These are phyloP conservation scores for Ustilago tritici DNA, from an alignment of 1,284 basidiomycete genomes.

Conservation along the genomic window DNA sequence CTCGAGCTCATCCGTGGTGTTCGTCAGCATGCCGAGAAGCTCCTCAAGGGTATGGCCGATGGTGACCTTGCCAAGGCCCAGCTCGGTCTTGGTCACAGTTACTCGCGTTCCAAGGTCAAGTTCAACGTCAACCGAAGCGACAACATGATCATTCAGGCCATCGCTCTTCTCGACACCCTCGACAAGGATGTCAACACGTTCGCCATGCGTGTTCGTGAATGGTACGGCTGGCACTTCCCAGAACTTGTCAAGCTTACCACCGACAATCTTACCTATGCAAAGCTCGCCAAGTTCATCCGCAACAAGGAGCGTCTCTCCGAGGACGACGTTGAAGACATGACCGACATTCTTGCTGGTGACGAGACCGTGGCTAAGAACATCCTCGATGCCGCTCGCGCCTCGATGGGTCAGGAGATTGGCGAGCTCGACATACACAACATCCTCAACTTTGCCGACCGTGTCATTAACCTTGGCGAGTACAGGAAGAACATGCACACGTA, in stretches of 20 bases:
- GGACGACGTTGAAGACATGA: slow-evolving; percentile 81
- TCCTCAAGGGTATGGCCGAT: slow-evolving; percentile 85
- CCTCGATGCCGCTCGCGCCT: slow-evolving; percentile 90
- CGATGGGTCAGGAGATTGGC: slow-evolving; percentile 93
- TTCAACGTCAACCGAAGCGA: slow-evolving; percentile 99
- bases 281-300: slow-evolving; percentile 86
- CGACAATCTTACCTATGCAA: slow-evolving; percentile 96
- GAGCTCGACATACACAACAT: slow-evolving; percentile 98
- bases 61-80: slow-evolving; percentile 88
- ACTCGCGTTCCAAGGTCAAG: slow-evolving; percentile 92
- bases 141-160: slow-evolving; percentile 99
- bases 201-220: slow-evolving; percentile 96
- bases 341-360: slow-evolving; percentile 87
- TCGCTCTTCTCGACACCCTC: slow-evolving; percentile 96
- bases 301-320: slow-evolving; percentile 79
- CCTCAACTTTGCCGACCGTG: slow-evolving; percentile 88
- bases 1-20: slow-evolving; percentile 93
- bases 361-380: slow-evolving; percentile 89
- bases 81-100: slow-evolving; percentile 96
- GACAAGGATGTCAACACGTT: slow-evolving; percentile 99
- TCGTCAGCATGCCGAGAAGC: slow-evolving; percentile 89
- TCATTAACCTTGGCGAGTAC: slow-evolving; percentile 92
- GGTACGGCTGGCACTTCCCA: slow-evolving; percentile 99
- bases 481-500: slow-evolving; percentile 90
- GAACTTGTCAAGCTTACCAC: slow-evolving; percentile 94